Base-by-base conservation (phyloP, 306 rosid species). In the Ochetophila trinervis region DNA sequence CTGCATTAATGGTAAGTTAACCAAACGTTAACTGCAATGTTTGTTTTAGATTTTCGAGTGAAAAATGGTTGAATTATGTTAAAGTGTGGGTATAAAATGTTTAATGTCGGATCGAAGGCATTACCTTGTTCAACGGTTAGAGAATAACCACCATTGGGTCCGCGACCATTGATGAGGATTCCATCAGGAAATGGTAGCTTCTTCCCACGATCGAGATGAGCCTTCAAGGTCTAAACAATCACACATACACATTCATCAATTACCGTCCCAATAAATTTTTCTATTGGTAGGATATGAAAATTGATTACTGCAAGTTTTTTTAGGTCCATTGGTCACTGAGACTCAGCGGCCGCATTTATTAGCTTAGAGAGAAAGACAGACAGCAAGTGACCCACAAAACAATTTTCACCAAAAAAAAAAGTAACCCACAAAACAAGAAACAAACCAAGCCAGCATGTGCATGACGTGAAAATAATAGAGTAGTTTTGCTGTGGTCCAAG, bases 91-190 rank as follows among this genome's bases (percentile, higher is more conserved):
- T 1, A 24, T 23, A 8, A n/a, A 23, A 13, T n/a, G n/a, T n/a
- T n/a, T n/a, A 23, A n/a, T 18, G 20, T 21, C 3, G 5, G 60
- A 57, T 3, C n/a, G 22, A 40, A 57, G 20, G 17, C 42, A 32
- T 27, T 76, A 86, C 98, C 99, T 84, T 93, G 99, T 74, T 93
- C 99, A 3, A 93, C 96, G 12, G 74, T 84, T 24, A 90, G 65
- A 67, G 83, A 69, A 32, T 78, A 69, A 8, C 85, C 88, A 8
- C 85, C 88, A 22, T 84, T 85, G 12, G 99, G 85, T 19, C 96
- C 99, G 3, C 97, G 99, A 63, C 99, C 99, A 74, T 93, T 93
- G 81, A 93, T 86, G 48, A 93, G 99, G 68, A 93, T 63, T 66
- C 97, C 99, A 73, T 93, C 99, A 21, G 99, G 97, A 10, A 74